Evolutionary conservation across 805 yeast genomes (phyloP).

Genomic region (Lachancea meyersii): DNA sequence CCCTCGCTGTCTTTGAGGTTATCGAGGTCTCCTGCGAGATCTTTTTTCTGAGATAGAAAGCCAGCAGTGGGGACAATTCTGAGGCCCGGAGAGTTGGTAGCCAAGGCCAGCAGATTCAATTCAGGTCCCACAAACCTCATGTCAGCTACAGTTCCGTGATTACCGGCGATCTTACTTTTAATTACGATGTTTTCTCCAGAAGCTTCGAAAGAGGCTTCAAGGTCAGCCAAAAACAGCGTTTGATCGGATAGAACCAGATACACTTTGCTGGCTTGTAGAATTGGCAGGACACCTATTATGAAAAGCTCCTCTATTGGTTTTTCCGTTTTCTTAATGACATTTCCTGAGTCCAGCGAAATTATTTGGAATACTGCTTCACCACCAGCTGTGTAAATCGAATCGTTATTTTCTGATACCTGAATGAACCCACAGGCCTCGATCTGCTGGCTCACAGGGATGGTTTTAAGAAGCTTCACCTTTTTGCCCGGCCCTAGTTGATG

Average conservation of each 20-base stretch:
- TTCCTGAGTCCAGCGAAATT: slow-evolving; percentile 51
- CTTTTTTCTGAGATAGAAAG: neutral
- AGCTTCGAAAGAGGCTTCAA: slow-evolving; percentile 29
- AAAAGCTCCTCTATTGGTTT: slow-evolving; percentile 68
- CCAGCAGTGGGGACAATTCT: slow-evolving; percentile 50
- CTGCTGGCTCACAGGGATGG: slow-evolving; percentile 68
- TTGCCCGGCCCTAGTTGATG: slow-evolving; percentile 48
- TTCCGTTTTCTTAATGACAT: slow-evolving; percentile 35
- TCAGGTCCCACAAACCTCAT: slow-evolving; percentile 68
- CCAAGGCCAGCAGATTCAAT: slow-evolving; percentile 59
- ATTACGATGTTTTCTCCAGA: slow-evolving; percentile 37
- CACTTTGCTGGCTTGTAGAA: slow-evolving; percentile 33
- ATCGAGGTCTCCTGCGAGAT: neutral
- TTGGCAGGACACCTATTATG: slow-evolving; percentile 51
- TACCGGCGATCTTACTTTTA: slow-evolving; percentile 68
- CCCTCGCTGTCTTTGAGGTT: neutral
- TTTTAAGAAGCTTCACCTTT: slow-evolving; percentile 50
- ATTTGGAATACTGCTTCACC: slow-evolving; percentile 61
- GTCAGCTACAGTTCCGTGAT: slow-evolving; percentile 94
- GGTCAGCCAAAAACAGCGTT: slow-evolving; percentile 52
- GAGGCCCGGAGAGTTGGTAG: slow-evolving; percentile 88
- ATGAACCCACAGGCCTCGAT: slow-evolving; percentile 66
- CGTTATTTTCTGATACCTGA: slow-evolving; percentile 25
- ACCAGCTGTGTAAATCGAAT: slow-evolving; percentile 67
- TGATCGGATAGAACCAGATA: slow-evolving; percentile 75